Conservation (phyloP, 192 early-diverging fungal species). For the Chytriomyces hyalinus region DNA sequence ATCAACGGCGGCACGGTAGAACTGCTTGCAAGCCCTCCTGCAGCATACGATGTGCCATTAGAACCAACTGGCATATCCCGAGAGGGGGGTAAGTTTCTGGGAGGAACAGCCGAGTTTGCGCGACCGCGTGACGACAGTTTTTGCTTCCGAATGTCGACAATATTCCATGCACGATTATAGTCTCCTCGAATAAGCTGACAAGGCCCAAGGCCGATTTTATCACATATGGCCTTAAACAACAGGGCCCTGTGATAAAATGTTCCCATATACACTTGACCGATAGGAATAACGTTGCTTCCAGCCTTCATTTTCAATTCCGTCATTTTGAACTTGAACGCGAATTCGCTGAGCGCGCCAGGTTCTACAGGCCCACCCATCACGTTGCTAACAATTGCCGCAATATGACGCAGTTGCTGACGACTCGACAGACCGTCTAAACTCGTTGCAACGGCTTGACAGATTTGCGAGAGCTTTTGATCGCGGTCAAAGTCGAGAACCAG, state of each 20-base stretch:
- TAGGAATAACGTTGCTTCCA: slow-evolving; percentile 52
- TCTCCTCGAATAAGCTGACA: slow-evolving; percentile 55
- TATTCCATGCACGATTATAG: slow-evolving; percentile 60
- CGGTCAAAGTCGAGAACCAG: slow-evolving; percentile 47
- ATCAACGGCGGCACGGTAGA: slow-evolving; percentile 1
- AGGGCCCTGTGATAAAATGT: slow-evolving; percentile 65
- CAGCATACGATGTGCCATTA: too few species aligned
- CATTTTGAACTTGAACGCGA: slow-evolving; percentile 59
- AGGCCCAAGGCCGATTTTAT: slow-evolving; percentile 50
- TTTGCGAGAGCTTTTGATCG: slow-evolving; percentile 39
- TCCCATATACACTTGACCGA: slow-evolving; percentile 50
- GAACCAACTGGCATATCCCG: neutral
- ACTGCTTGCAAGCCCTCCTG: slow-evolving; percentile 27
- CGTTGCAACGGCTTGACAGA: slow-evolving; percentile 20
- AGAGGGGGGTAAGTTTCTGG: slow-evolving; percentile 11
- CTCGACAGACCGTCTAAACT: slow-evolving; percentile 8
- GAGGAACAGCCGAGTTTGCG: neutral
- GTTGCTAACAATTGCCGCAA: slow-evolving; percentile 51
- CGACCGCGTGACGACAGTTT: slow-evolving; percentile 9
- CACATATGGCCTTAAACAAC: slow-evolving; percentile 62
- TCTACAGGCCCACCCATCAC: slow-evolving; percentile 57
- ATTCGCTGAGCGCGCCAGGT: slow-evolving; percentile 29
- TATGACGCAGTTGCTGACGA: slow-evolving; percentile 48
- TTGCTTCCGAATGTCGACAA: slow-evolving; percentile 44
- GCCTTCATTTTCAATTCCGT: slow-evolving; percentile 56